Evolutionary conservation across 1,284 basidiomycete species (phyloP).

Genomic region (Moesziomyces parantarcticus): DNA sequence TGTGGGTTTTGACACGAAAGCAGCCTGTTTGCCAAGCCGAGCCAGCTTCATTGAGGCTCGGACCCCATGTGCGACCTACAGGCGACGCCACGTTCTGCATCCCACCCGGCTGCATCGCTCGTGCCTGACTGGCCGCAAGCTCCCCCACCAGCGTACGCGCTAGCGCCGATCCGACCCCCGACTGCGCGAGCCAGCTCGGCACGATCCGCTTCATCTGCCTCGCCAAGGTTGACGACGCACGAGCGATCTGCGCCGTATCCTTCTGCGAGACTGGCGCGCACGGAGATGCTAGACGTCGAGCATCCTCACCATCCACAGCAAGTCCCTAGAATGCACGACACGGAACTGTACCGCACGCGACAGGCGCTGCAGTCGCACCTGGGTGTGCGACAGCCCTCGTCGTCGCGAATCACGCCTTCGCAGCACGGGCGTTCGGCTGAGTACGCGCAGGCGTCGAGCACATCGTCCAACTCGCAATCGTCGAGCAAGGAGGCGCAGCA

Average conservation of each 20-base stretch:
- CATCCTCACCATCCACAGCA: constrained; percentile 11
- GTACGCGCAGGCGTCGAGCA: constrained; percentile 7
- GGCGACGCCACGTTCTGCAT: constrained; percentile 25
- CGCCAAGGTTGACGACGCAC: constrained; percentile 12
- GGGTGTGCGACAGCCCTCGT: constrained; percentile 7
- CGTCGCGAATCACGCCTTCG: constrained; percentile 5
- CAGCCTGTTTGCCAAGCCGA: constrained; percentile 2
- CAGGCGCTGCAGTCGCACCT: constrained; percentile 30
- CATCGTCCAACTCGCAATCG: constrained; percentile 12
- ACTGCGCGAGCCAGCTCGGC: constrained; percentile 13
- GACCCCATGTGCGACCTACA: constrained; percentile 18
- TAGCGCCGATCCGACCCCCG: constrained; percentile 20
- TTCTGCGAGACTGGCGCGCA: constrained; percentile 13
- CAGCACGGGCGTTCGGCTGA: constrained; percentile 13
- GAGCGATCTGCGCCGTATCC: constrained; percentile 29
- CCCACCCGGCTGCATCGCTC: constrained; percentile 27
- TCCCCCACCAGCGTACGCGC: constrained; percentile 25
- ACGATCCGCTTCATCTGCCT: constrained; percentile 11
- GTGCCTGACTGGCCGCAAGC: constrained; percentile 33
- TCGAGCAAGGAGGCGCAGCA: constrained; percentile 55
- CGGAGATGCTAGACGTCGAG: constrained; percentile 17
- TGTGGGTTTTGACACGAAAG: not conserved
- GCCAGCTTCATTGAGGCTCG: constrained; percentile 6
- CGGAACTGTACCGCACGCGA: constrained; percentile 29
- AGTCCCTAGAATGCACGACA: constrained; percentile 21